These are phyloP conservation scores for Hordeum marinum DNA, from an alignment of 176 grass and related monocot species.

Conservation along the genomic window DNA sequence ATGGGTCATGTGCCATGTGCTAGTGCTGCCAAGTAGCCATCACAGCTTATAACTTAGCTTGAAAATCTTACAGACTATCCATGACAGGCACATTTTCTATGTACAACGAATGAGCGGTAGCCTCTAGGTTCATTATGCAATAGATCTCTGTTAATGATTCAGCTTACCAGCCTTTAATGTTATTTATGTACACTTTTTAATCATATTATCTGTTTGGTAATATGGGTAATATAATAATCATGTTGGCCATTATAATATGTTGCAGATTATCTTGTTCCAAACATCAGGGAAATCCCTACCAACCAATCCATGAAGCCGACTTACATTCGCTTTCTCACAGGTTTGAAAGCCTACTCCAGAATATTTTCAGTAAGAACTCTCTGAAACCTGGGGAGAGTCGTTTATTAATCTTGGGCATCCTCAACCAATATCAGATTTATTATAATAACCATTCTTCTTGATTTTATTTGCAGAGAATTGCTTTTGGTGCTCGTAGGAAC, in stretches of 20 bases:
- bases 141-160: background rate
- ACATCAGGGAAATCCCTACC: slow-evolving; percentile 63
- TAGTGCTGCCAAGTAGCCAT: too few species aligned
- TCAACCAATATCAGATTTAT: slow-evolving; percentile 15
- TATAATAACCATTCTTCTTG: slow-evolving; percentile 6
- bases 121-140: background rate
- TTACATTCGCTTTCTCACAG: slow-evolving; percentile 96
- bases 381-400: background rate
- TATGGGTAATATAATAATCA: slow-evolving; percentile 6
- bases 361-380: slow-evolving; percentile 77
- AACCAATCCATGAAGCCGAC: slow-evolving; percentile 87
- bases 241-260: slow-evolving; percentile 52
- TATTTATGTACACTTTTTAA: background rate
- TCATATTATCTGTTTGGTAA: background rate
- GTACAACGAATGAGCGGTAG: background rate
- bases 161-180: background rate
- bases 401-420: slow-evolving; percentile 19
- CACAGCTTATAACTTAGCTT: background rate
- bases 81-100: background rate
- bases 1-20: too few species aligned
- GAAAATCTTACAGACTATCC: background rate
- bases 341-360: slow-evolving; percentile 94
- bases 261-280: slow-evolving; percentile 81
- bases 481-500: slow-evolving; percentile 92
- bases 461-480: slow-evolving; percentile 71